These are phyloP conservation scores for Penicillium sp. DNA, from an alignment of 2,329 filamentous ascomycete genomes.

Conservation along the genomic window DNA sequence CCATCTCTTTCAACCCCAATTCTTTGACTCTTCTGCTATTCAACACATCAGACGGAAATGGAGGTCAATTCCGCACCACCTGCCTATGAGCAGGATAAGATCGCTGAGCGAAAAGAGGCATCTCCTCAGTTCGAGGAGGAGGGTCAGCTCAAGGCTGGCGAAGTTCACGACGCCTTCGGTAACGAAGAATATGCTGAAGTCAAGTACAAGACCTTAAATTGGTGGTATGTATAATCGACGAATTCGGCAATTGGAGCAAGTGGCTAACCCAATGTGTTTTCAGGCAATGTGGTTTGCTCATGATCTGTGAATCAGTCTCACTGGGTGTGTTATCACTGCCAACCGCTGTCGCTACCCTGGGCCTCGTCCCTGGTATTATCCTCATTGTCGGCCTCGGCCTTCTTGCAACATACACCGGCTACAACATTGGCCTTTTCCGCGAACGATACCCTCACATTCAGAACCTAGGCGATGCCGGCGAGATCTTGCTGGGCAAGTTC, in stretches of 20 bases:
- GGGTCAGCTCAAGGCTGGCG: conserved; percentile 21
- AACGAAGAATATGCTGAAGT: conserved; percentile 28
- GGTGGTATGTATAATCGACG: conserved; percentile 19
- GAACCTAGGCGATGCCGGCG: conserved; percentile 67
- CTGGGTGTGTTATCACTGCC: conserved; percentile 27
- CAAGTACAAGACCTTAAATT: conserved; percentile 29
- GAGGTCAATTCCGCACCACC: conserved; percentile 20
- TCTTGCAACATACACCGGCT: conserved; percentile 59
- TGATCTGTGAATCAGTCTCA: conserved; percentile 30
- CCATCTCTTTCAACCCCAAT: background rate
- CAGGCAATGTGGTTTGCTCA: conserved; percentile 28
- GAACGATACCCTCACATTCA: conserved; percentile 58
- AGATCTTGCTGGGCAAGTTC: conserved; percentile 59
- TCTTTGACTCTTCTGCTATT: background rate
- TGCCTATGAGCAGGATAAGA: conserved; percentile 24
- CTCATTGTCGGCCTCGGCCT: conserved; percentile 55
- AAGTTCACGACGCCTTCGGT: conserved; percentile 26
- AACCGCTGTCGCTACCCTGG: conserved; percentile 23
- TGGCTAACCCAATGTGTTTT: background rate
- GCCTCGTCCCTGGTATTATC: conserved; percentile 46
- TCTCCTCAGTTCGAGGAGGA: conserved; percentile 19
- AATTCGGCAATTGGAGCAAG: background rate
- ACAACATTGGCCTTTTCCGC: conserved; percentile 60
- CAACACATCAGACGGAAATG: conserved; percentile 14
- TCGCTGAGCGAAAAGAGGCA: conserved; percentile 16